Base-by-base conservation (phyloP, 305 asterid species). In the Fraxinus nigra region DNA sequence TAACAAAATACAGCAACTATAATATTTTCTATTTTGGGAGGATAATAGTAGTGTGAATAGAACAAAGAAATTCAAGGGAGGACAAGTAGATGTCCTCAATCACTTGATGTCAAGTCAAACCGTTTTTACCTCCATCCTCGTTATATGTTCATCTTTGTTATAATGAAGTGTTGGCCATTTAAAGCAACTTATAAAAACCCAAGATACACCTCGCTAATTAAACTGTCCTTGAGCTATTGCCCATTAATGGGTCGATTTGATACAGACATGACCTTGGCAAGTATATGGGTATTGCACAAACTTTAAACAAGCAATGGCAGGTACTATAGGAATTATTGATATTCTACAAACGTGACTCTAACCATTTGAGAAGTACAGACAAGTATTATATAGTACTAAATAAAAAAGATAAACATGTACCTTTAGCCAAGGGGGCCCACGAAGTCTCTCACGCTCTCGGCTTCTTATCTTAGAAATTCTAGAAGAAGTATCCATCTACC, bases 391-490 rank as follows among this genome's bases (percentile, higher is more conserved):
- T 30, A 67, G 54, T 37, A 78, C 40, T 83, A 85, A 82, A 76
- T 67, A 63, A 78, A 63, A 61, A 37, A 7, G 75, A 70, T 28
- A 75, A 87, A 82, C 16, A 70, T 80, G 37, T 82, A 96, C 99
- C 97, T 94, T 96, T 76, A 96, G 91, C 99, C 98, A 96, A 86
- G 99, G 98, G 78, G 97, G 92, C 24, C 99, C 99, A 34, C 97
- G 92, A 77, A 96, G 95, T 72, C 98, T 92, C 90, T 93, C 98
- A 26, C 97, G 98, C 81, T 96, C 98, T 82, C 87, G 97, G 84
- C 93, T 96, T 87, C 98, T 92, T 86, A 94, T 92, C 86, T 92
- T 93, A 20, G 98, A 94, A 84, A 96, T 90, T 85, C 95, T 90
- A 78, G 98, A 94, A 80, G 99, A 94, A 28, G 98, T 86, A 87